A percentile compares a stretch with the other conserved stretches of the same genome.
phyloP scores from a whole-genome alignment of 225 moss, liverwort and hornwort genomes.

The Pseudoscleropodium purum region DNA sequence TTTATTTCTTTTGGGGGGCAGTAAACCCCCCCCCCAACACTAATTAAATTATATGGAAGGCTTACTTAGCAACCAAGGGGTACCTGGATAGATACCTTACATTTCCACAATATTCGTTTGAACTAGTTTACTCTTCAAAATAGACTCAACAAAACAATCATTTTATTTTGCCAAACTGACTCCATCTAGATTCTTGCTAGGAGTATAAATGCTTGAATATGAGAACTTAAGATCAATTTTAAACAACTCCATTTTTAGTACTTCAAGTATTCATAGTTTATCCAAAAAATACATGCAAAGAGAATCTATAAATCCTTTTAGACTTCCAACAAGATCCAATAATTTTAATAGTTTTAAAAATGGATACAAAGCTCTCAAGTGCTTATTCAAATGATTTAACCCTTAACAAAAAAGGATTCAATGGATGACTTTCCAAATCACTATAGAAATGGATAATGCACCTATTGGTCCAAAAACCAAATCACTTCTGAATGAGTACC shows the following conservation, averaged over 20 bases:
- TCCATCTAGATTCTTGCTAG: rapidly evolving
- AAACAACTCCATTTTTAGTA: background rate
- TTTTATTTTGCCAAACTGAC: background rate
- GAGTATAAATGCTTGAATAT: rapidly evolving
- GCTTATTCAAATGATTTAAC: background rate
- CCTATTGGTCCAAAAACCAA: background rate
- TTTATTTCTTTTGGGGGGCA: too few relatives aligned
- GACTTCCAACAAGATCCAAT: background rate
- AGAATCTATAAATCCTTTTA: background rate
- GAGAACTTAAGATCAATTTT: rapidly evolving
- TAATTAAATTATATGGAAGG: too few relatives aligned
- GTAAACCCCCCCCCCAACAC: rapidly evolving
- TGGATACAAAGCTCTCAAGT: background rate
- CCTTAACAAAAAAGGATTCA: too few relatives aligned
- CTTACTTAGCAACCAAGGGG: too few relatives aligned
- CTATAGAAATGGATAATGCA: background rate
- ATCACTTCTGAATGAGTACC: background rate
- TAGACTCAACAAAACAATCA: background rate
- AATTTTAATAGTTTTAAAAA: background rate
- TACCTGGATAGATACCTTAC: too few relatives aligned
- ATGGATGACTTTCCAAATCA: background rate
- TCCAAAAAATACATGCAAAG: background rate
- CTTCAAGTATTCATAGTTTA: background rate
- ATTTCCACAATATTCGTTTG: too few relatives aligned
- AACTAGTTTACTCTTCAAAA: background rate